These are phyloP conservation scores for Saccharomyces hybrid DNA, from an alignment of 1,139 yeast species.

Conservation along the genomic window DNA sequence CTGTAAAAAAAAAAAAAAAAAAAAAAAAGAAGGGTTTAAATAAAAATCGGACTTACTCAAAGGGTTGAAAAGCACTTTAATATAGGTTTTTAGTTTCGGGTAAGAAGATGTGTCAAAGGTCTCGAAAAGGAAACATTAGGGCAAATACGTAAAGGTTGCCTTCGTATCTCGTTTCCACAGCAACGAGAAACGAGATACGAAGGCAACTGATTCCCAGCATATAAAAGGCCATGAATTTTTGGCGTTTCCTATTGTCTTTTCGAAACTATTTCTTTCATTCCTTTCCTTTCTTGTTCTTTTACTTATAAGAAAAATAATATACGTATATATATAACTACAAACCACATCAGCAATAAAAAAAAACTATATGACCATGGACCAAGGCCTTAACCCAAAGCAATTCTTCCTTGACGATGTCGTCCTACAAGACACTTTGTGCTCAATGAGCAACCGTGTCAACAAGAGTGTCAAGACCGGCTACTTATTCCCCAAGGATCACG, in stretches of 20 bases:
- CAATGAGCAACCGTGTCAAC: conserved; percentile 38
- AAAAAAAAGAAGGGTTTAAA: not conserved
- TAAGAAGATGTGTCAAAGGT: not conserved
- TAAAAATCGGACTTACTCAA: not conserved
- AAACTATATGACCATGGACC: not conserved
- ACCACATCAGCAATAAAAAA: not conserved
- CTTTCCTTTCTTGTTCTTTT: not conserved
- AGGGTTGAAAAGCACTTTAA: not conserved
- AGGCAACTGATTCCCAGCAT: not conserved
- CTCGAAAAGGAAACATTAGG: not conserved
- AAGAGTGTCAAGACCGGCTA: conserved; percentile 61
- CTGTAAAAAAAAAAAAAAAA: not conserved
- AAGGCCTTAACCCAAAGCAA: conserved; percentile 1
- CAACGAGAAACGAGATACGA: conserved; percentile 5
- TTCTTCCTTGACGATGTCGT: not conserved
- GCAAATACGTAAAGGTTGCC: not conserved
- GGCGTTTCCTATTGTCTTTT: conserved; percentile 1
- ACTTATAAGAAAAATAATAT: not conserved
- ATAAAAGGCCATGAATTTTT: not conserved
- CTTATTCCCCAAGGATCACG: conserved; percentile 12
- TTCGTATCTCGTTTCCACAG: conserved; percentile 3
- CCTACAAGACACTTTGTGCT: not conserved
- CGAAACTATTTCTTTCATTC: not conserved
- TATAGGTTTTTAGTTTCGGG: not conserved
- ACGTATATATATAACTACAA: not conserved